phyloP scores from a whole-genome alignment of 2,329 filamentous ascomycete genomes.

The Pseudogymnoascus sp. region DNA sequence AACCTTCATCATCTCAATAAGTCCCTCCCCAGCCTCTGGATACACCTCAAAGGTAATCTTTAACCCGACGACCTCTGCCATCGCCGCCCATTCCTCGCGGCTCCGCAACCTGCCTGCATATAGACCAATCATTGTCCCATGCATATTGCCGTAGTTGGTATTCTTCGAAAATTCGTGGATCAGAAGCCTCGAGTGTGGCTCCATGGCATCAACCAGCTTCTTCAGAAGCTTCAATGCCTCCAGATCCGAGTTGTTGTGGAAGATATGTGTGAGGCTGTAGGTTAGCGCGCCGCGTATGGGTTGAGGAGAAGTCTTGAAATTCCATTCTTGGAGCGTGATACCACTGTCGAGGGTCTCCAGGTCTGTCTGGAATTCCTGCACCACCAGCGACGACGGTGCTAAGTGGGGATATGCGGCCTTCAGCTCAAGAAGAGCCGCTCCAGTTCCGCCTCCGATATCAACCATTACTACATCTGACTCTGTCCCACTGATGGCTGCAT shows the following conservation, averaged over 20 bases:
- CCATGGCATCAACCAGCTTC: slow-evolving; percentile 32
- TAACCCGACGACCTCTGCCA: slow-evolving; percentile 29
- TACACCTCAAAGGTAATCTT: slow-evolving; percentile 32
- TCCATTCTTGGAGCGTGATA: slow-evolving; percentile 29
- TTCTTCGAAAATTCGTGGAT: slow-evolving; percentile 34
- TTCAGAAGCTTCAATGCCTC: slow-evolving; percentile 31
- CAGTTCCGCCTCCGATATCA: slow-evolving; percentile 33
- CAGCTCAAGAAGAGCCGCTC: slow-evolving; percentile 32
- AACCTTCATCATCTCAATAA: slow-evolving; percentile 31
- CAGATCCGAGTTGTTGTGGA: slow-evolving; percentile 33
- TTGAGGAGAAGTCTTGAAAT: slow-evolving; percentile 30
- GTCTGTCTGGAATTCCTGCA: slow-evolving; percentile 32
- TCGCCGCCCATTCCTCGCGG: slow-evolving; percentile 29
- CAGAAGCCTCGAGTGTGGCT: slow-evolving; percentile 27
- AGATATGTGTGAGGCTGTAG: slow-evolving; percentile 31
- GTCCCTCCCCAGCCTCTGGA: slow-evolving; percentile 27
- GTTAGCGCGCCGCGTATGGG: slow-evolving; percentile 29
- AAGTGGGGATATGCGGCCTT: slow-evolving; percentile 30
- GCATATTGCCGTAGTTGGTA: slow-evolving; percentile 29
- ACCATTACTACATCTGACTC: slow-evolving; percentile 25
- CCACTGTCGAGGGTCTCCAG: slow-evolving; percentile 19
- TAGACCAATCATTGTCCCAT: slow-evolving; percentile 32
- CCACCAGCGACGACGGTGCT: slow-evolving; percentile 23
- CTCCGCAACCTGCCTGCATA: slow-evolving; percentile 31
- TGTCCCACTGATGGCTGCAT: slow-evolving; percentile 19